Percentiles rank a stretch among this genome's conserved stretches.
phyloP scores from a whole-genome alignment of 805 yeast genomes.

The Nematodospora valgi region DNA sequence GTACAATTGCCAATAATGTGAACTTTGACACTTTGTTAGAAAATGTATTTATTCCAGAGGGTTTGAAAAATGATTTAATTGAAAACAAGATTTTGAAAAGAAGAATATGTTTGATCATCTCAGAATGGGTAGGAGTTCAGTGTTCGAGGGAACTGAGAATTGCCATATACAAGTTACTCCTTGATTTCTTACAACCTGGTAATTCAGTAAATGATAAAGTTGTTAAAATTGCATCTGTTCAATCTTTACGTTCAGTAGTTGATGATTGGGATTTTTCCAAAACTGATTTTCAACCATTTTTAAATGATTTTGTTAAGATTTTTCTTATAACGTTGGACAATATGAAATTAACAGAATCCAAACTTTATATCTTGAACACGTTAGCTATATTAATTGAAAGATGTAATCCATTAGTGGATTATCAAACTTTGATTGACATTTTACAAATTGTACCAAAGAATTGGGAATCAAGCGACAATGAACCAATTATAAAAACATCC shows the following conservation, averaged over 20 bases:
- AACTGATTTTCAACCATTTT: slow-evolving; percentile 60
- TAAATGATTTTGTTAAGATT: slow-evolving; percentile 48
- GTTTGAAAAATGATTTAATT: slow-evolving; percentile 39
- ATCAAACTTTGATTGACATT: slow-evolving; percentile 47
- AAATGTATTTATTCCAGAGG: slow-evolving; percentile 67
- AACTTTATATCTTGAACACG: slow-evolving; percentile 67
- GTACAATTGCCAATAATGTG: slow-evolving; percentile 59
- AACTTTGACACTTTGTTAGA: slow-evolving; percentile 64
- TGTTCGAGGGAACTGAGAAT: slow-evolving; percentile 57
- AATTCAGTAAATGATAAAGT: slow-evolving; percentile 63
- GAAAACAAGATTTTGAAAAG: slow-evolving; percentile 66
- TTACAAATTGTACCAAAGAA: slow-evolving; percentile 59
- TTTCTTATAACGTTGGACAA: slow-evolving; percentile 48
- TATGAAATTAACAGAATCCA: slow-evolving; percentile 67
- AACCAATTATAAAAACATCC: slow-evolving; percentile 38
- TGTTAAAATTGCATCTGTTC: slow-evolving; percentile 72
- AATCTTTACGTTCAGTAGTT: slow-evolving; percentile 62
- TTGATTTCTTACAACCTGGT: slow-evolving; percentile 45
- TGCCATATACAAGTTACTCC: slow-evolving; percentile 56
- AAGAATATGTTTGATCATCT: slow-evolving; percentile 69
- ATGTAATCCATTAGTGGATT: slow-evolving; percentile 60
- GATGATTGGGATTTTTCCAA: slow-evolving; percentile 88
- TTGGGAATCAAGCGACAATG: slow-evolving; percentile 64
- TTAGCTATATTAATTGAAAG: slow-evolving; percentile 60
- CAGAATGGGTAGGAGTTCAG: slow-evolving; percentile 76